Evolutionary conservation across 306 rosid genomes (phyloP).

Genomic region (Vigna trinervia): DNA sequence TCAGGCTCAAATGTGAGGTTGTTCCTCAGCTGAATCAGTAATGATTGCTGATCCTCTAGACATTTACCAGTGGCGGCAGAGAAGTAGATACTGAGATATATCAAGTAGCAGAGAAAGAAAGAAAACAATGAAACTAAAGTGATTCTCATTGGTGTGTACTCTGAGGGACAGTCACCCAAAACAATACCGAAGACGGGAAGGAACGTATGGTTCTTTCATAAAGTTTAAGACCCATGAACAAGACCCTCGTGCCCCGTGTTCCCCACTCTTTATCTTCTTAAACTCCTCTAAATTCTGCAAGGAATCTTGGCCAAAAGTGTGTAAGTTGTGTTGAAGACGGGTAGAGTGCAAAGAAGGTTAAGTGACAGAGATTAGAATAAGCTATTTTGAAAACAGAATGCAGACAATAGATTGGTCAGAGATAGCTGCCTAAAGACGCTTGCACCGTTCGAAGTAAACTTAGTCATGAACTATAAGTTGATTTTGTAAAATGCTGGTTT

Average conservation of each 20-base stretch:
- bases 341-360: constrained; percentile 15
- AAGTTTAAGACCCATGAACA: constrained; percentile 42
- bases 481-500: constrained; percentile 4
- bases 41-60: constrained; percentile 48
- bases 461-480: constrained; percentile 5
- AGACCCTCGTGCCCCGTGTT: constrained; percentile 19
- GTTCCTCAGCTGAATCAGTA: constrained; percentile 56
- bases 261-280: constrained; percentile 17
- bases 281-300: neutral
- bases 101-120: constrained; percentile 31
- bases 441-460: constrained; percentile 45
- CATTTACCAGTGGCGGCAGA: constrained; percentile 46
- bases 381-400: neutral
- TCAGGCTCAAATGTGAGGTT: neutral
- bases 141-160: constrained; percentile 49
- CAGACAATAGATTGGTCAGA: constrained; percentile 28
- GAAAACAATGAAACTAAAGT: constrained; percentile 42
- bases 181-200: constrained; percentile 24
- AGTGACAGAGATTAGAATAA: neutral
- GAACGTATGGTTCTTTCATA: constrained; percentile 1
- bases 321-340: constrained; percentile 1
- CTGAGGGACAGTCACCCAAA: constrained; percentile 13
- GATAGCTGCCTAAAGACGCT: neutral
- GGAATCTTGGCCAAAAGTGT: constrained; percentile 2
- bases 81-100: constrained; percentile 30